phyloP scores from a whole-genome alignment of 345 rosid genomes.

The Barbarea vulgaris region DNA sequence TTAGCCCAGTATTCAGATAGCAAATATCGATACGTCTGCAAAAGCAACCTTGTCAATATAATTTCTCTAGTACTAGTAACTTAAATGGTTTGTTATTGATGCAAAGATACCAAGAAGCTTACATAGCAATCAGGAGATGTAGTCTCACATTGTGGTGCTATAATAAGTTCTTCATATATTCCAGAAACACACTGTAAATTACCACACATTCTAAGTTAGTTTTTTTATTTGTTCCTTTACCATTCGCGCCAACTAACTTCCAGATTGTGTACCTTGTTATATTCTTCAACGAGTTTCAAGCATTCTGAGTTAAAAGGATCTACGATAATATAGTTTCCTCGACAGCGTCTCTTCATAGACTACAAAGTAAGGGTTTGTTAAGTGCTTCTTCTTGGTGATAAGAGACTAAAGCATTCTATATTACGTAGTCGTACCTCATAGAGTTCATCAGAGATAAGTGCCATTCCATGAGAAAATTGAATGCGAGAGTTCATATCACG shows the following conservation, averaged over 20 bases:
- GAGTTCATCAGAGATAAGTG: constrained; percentile 71
- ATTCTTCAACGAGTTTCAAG: constrained; percentile 24
- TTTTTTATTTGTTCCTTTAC: neutral
- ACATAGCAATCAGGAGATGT: constrained; percentile 31
- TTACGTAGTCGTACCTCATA: constrained; percentile 46
- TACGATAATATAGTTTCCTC: constrained; percentile 33
- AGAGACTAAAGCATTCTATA: neutral
- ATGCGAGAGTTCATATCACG: constrained; percentile 43
- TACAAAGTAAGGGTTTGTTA: constrained; percentile 21
- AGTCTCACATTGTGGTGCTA: neutral
- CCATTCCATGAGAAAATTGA: constrained; percentile 66
- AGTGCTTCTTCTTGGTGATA: neutral
- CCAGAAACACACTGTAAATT: constrained; percentile 29
- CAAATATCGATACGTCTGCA: constrained; percentile 5
- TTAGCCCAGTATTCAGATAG: constrained; percentile 28
- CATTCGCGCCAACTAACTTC: neutral
- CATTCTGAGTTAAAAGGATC: constrained; percentile 52
- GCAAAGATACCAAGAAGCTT: constrained; percentile 13
- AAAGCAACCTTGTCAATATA: neutral
- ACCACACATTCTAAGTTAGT: constrained; percentile 2
- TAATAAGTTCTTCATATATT: constrained; percentile 5
- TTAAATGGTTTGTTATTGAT: neutral
- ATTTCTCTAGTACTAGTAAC: neutral
- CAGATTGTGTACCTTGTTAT: constrained; percentile 3
- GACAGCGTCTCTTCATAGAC: constrained; percentile 57